These are phyloP conservation scores for Beauveria asiatica DNA, from an alignment of 2,329 filamentous ascomycete species.

Conservation along the genomic window DNA sequence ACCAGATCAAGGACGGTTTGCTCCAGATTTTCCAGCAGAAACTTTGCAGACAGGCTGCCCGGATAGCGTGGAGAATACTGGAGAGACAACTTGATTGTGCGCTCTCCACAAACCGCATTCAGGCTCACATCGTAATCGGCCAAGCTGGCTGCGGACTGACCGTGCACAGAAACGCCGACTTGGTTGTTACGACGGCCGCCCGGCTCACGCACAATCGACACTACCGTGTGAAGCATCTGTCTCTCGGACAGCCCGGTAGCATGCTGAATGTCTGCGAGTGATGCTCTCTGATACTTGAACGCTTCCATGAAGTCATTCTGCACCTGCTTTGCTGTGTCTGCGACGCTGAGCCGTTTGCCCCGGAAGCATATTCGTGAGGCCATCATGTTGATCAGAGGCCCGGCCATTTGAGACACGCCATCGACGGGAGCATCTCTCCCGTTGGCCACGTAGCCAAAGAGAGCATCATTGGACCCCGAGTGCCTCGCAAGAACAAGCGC, in stretches of 20 bases:
- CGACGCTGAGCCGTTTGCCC: not conserved
- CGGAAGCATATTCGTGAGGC: not conserved
- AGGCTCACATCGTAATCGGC: not conserved
- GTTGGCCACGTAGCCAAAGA: slow-evolving; percentile 8
- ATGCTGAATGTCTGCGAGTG: not conserved
- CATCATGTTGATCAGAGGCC: slow-evolving; percentile 19
- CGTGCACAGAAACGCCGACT: not conserved
- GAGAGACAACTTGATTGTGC: not conserved
- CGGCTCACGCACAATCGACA: not conserved
- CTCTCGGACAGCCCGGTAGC: not conserved
- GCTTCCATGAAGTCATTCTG: not conserved
- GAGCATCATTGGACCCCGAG: slow-evolving; percentile 6
- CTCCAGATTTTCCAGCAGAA: not conserved
- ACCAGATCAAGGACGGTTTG: not conserved
- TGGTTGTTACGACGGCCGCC: not conserved
- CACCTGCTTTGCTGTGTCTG: not conserved
- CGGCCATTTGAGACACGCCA: slow-evolving; percentile 5
- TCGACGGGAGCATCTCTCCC: slow-evolving; percentile 10
- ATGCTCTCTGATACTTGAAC: not conserved
- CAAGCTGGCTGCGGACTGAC: not conserved
- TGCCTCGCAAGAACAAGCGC: slow-evolving; percentile 5
- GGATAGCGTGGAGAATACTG: not conserved
- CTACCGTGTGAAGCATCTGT: not conserved
- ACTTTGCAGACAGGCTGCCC: not conserved
- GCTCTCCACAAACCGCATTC: not conserved